Evolutionary conservation across 2,329 filamentous ascomycete species (phyloP).

Genomic region (Fusarium sp.): DNA sequence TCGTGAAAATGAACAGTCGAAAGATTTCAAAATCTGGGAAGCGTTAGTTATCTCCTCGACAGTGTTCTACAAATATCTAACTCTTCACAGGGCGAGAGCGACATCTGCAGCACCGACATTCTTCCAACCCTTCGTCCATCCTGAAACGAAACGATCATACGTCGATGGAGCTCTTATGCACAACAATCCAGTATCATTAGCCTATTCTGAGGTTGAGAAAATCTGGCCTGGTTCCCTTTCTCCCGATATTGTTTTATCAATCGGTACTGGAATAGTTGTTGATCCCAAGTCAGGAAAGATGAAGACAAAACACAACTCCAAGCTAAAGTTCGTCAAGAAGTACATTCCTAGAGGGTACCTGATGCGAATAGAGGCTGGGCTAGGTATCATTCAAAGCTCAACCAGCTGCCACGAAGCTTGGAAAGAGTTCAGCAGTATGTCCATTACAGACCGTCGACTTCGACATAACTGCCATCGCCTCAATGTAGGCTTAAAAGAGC

Average conservation of each 20-base stretch:
- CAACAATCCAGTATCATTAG: constrained; percentile 10
- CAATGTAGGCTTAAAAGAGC: not conserved
- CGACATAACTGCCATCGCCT: not conserved
- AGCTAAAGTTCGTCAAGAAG: not conserved
- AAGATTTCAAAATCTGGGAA: constrained; percentile 17
- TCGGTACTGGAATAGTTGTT: not conserved
- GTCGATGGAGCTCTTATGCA: not conserved
- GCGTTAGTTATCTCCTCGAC: not conserved
- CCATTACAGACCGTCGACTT: not conserved
- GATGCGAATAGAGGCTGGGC: not conserved
- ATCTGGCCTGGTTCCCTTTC: constrained; percentile 1
- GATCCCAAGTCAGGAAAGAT: not conserved
- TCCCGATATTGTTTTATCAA: constrained; percentile 8
- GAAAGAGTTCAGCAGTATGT: not conserved
- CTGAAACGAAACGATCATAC: not conserved
- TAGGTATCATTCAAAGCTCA: not conserved
- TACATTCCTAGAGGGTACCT: not conserved
- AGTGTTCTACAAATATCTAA: not conserved
- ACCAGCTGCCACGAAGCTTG: constrained; percentile 5
- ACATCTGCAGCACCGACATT: constrained; percentile 10
- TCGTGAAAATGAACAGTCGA: not conserved
- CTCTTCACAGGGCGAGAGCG: constrained; percentile 8
- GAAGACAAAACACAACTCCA: not conserved
- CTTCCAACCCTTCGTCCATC: constrained; percentile 6
- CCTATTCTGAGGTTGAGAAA: not conserved